Percentiles rank a stretch among this genome's conserved stretches.
phyloP scores from a whole-genome alignment of 495 filamentous ascomycete genomes.

The Xylaria grammica region DNA sequence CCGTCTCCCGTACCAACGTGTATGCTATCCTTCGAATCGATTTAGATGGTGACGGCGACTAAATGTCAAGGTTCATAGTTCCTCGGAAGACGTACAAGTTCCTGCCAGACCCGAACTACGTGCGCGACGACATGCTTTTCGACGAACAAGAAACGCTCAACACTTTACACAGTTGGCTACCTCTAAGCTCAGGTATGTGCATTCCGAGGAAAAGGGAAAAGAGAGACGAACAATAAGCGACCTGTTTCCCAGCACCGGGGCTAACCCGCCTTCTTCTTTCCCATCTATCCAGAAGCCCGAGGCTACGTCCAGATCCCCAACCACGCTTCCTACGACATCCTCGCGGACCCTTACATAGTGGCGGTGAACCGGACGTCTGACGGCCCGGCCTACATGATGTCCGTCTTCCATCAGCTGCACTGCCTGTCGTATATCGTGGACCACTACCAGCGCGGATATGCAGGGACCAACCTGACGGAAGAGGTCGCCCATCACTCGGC shows the following conservation, averaged over 20 bases:
- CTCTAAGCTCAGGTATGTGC: constrained; percentile 44
- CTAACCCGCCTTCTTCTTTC: constrained; percentile 1
- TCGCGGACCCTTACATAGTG: constrained; percentile 45
- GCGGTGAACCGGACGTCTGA: constrained; percentile 38
- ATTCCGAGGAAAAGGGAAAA: neutral
- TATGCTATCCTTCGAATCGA: constrained; percentile 17
- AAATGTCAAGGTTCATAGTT: constrained; percentile 33
- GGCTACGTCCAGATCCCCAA: constrained; percentile 48
- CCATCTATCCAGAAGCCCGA: constrained; percentile 35
- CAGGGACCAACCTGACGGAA: constrained; percentile 41
- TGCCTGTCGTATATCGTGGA: constrained; percentile 53
- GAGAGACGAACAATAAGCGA: neutral
- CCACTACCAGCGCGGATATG: constrained; percentile 48
- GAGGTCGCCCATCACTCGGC: constrained; percentile 51
- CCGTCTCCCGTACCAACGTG: constrained; percentile 32
- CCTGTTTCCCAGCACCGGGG: neutral
- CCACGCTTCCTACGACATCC: constrained; percentile 37
- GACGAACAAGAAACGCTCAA: constrained; percentile 43
- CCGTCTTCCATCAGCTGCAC: constrained; percentile 59
- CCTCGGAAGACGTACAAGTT: constrained; percentile 50
- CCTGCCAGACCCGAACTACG: constrained; percentile 41
- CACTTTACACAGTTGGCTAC: constrained; percentile 53
- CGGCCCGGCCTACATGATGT: constrained; percentile 55
- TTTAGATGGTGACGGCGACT: neutral
- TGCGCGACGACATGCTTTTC: constrained; percentile 52